Base-by-base conservation (phyloP, 306 rosid genomes). In the Ziziphus jujuba region DNA sequence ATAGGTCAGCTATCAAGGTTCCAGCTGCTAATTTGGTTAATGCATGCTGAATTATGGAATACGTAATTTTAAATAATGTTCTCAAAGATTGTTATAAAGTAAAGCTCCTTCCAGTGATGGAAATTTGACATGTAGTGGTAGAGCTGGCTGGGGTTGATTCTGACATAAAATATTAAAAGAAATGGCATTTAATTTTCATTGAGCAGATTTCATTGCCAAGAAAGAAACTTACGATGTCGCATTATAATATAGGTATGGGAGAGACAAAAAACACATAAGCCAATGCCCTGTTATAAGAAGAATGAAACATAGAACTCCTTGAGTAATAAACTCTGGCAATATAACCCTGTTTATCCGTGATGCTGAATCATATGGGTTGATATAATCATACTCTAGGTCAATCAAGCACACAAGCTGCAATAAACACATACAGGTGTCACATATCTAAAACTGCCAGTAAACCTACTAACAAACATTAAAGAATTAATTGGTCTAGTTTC, bases 291-390 rank as follows among this genome's bases (percentile, higher is more conserved):
- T 73, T 56, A 86, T 14, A 71, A 90, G 93, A 86, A 75, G 78
- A 79, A 67, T 21, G 72, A 84, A 28, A 79, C 90, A 82, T 66
- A 90, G 64, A 68, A 80, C 68, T 78, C 85, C 98, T 67, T 84
- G 89, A 34, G 64, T 38, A n/a, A 90, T 63, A 79, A 82, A 87
- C 88, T 92, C 98, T 0, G 98, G 97, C 76, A 92, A 64, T 56
- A 92, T 48, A 62, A 80, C 80, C 69, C 25, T 52, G 84, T 92
- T 92, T 67, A 92, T 83, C 79, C 86, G 77, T 67, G 85, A 73
- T 19, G 98, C 84, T 44, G 97, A 85, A 80, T 92, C 98, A 43
- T 85, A 92, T 1, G 98, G 96, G 67, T 92, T 92, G 79, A 92
- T 87, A 65, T 92, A 87, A 82, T 92, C 98, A 63, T 79, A 92